These are phyloP conservation scores for Sugiyamaella pinicola DNA, from an alignment of 1,139 yeast species.

Conservation along the genomic window DNA sequence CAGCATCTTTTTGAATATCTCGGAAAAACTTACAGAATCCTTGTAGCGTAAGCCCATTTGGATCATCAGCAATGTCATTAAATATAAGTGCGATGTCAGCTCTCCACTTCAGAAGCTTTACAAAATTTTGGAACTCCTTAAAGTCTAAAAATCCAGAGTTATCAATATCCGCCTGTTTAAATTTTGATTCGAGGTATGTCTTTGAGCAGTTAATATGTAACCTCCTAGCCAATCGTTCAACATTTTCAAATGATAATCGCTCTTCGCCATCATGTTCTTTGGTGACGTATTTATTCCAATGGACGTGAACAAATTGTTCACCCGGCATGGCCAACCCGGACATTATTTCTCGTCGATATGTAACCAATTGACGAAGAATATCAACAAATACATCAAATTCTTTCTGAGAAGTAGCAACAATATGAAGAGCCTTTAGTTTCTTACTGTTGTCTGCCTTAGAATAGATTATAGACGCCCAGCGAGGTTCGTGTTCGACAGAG, in stretches of 20 bases:
- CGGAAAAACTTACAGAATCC: conserved; percentile 53
- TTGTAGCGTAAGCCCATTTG: conserved; percentile 38
- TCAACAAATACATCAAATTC: conserved; percentile 60
- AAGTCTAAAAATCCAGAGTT: conserved; percentile 57
- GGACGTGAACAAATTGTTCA: conserved; percentile 55
- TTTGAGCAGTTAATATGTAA: conserved; percentile 67
- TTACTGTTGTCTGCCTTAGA: conserved; percentile 46
- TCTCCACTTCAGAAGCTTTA: conserved; percentile 54
- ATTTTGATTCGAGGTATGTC: conserved; percentile 46
- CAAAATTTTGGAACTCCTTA: conserved; percentile 72
- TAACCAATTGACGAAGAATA: conserved; percentile 51
- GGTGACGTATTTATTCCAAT: conserved; percentile 57
- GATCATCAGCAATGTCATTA: conserved; percentile 29
- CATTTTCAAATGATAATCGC: conserved; percentile 65
- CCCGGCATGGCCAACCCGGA: conserved; percentile 57
- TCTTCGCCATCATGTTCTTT: conserved; percentile 46
- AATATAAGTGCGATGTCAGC: conserved; percentile 53
- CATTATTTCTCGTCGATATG: conserved; percentile 55
- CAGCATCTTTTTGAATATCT: conserved; percentile 54
- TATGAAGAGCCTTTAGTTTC: conserved; percentile 66
- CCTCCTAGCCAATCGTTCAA: conserved; percentile 62
- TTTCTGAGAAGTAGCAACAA: conserved; percentile 65
- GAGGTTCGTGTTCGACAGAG: conserved; percentile 60
- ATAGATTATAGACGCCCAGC: conserved; percentile 84
- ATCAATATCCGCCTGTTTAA: conserved; percentile 53